phyloP scores from a whole-genome alignment of 176 grass and related monocot species.

The Cenchrus fungigraminus region DNA sequence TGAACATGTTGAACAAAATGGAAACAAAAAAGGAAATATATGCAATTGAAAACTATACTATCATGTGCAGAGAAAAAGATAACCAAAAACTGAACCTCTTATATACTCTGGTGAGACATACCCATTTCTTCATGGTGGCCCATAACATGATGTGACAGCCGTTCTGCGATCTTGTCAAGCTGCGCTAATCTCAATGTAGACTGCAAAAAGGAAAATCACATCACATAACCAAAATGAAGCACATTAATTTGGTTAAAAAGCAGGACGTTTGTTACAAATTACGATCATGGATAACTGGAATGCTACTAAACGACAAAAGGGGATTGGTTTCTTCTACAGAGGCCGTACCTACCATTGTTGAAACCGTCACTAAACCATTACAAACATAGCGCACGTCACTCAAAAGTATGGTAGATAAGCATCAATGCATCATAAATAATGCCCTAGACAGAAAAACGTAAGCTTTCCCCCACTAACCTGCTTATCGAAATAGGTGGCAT shows the following conservation, averaged over 20 bases:
- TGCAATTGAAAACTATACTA: slow-evolving; percentile 18
- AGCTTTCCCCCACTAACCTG: slow-evolving; percentile 58
- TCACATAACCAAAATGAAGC: slow-evolving; percentile 13
- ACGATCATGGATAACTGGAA: slow-evolving; percentile 20
- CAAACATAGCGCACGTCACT: slow-evolving; percentile 29
- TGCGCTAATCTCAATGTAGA: slow-evolving; percentile 92
- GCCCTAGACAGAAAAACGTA: slow-evolving; percentile 3
- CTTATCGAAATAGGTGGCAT: slow-evolving; percentile 86
- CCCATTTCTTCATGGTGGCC: slow-evolving; percentile 98
- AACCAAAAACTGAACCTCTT: slow-evolving; percentile 27
- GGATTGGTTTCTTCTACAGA: slow-evolving; percentile 12
- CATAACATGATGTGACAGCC: slow-evolving; percentile 92
- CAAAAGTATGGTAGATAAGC: slow-evolving; percentile 19
- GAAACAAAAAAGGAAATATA: neutral
- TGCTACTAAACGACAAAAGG: slow-evolving; percentile 26
- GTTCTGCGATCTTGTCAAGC: slow-evolving; percentile 94
- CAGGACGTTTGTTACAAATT: slow-evolving; percentile 9
- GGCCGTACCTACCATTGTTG: neutral
- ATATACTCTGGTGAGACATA: slow-evolving; percentile 51
- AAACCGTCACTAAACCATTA: slow-evolving; percentile 16
- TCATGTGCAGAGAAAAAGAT: slow-evolving; percentile 5
- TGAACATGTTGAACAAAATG: slow-evolving; percentile 3
- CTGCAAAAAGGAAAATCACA: slow-evolving; percentile 52
- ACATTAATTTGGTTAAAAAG: slow-evolving; percentile 11
- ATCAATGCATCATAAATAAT: neutral